Evolutionary conservation across 805 yeast genomes (phyloP), one percentile per base, ranked within the genome.

Genomic region (Metschnikowia reukaufii): DNA sequence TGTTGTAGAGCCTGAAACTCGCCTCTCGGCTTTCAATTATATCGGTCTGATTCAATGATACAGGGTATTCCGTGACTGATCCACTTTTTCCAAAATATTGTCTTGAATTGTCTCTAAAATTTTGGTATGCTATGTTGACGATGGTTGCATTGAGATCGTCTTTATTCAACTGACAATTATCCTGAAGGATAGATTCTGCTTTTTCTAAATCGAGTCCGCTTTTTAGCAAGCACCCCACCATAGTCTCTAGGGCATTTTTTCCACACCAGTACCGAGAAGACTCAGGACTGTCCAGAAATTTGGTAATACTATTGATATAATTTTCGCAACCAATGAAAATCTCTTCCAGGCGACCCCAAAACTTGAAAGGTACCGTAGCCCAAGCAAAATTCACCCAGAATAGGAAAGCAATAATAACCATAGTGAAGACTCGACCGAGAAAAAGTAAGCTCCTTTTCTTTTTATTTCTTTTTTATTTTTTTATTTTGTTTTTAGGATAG

Each of bases 221-320:
- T 10, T 36, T 17, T 9, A 21, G 15, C 27, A 43, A 18, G 15
- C 47, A 43, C 15, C 18, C 40, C 2, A 37, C 30, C 47, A 43
- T 43, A n/a, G 38, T 37, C 6, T 20, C 10, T 3, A 36, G 17
- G 7, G 47, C 42, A 17, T 31, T 19, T 1, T 4, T 12, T 20
- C 17, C 27, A 6, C 31, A n/a, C 12, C 41, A 43, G 8, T n/a
- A n/a, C n/a, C n/a, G n/a, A n/a, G n/a, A n/a, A n/a, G n/a, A n/a
- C n/a, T n/a, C n/a, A n/a, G n/a, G n/a, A n/a, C n/a, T n/a, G n/a
- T 25, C 36, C 23, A 36, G 41, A 27, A 30, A 19, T 10, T 9
- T 10, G 16, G 34, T 29, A 6, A 42, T 15, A n/a, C 20, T 31
- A 36, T 32, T n/a, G 36, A 43, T 36, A 19, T 32, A 36, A 4